A percentile compares a stretch with the other conserved stretches of the same genome.
Conservation (phyloP, 495 filamentous ascomycete species). For the Xylaria grammica region DNA sequence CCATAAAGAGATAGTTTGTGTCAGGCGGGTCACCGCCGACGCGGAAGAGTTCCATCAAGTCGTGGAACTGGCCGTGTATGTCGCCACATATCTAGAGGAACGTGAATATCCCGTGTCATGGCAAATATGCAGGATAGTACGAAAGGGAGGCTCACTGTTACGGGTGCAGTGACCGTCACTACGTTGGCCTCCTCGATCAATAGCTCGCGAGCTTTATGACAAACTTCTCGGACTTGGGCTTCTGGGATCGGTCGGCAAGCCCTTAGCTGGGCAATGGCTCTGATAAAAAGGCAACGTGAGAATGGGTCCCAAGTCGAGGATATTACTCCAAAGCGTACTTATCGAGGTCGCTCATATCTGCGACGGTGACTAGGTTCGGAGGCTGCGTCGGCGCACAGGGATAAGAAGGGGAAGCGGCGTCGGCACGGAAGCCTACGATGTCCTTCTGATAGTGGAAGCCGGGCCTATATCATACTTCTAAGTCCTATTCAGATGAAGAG, state of each 20-base stretch:
- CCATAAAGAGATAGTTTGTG: conserved; percentile 99
- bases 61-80: conserved; percentile 98
- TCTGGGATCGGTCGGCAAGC: conserved; percentile 97
- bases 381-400: conserved; percentile 15
- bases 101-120: conserved; percentile 14
- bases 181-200: conserved; percentile 98
- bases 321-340: conserved; percentile 58
- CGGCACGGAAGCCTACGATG: conserved; percentile 7
- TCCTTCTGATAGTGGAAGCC: not conserved
- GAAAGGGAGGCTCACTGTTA: conserved; percentile 64
- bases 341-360: conserved; percentile 84
- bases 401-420: not conserved
- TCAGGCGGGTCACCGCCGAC: conserved; percentile 95
- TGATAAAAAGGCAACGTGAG: conserved; percentile 42
- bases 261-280: conserved; percentile 91
- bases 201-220: conserved; percentile 96
- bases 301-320: not conserved
- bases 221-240: conserved; percentile 90
- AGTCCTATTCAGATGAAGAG: not conserved
- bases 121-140: not conserved
- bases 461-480: conserved; percentile 11
- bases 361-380: conserved; percentile 5
- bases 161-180: conserved; percentile 91
- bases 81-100: conserved; percentile 84
- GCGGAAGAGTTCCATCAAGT: conserved; percentile 97